Evolutionary conservation across 148 eudicot species (phyloP), one percentile per base, ranked within the genome.

Genomic region (Mesembryanthemum crystallinum): DNA sequence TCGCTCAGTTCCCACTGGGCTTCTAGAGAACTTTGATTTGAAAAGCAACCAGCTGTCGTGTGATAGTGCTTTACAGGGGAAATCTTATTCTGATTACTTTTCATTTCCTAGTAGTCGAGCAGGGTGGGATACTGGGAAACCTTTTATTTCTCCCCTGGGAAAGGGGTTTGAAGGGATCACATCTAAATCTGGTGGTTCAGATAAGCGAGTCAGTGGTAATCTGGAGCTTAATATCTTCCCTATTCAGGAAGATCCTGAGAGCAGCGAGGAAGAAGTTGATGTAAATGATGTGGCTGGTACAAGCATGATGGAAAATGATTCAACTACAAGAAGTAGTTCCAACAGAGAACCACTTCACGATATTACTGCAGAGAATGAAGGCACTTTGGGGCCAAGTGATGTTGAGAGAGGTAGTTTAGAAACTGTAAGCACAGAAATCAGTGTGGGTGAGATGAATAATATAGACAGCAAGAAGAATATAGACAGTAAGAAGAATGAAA

Each of bases 191-290:
- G 76, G 84, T 77, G 83, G 90, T 79, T 96, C 98, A 45, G 91
- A 63, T 72, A 88, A 85, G 85, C 69, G 76, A 57, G 80, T 69
- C 47, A 88, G 87, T 83, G 86, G 83, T 67, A 88, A 91, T 75
- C 87, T 92, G 60, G 97, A 89, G 73, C 88, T 89, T 67, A 86
- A 86, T 61, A 92, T 98, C 84, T 92, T 92, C 77, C 90, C 91
- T 47, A 92, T 95, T 79, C 83, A 89, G 81, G 99, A 93, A 85
- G 98, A 93, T 83, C 88, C 92, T 47, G 85, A 85, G 69, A 73
- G 69, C 45, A 80, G 88, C 63, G 99, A 91, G 77, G 98, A 86
- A 80, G 83, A 80, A 78, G 83, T 49, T 65, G 77, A 80, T 72
- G 77, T 69, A 64, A 80, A 84, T 73, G 94, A 84, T 42, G 71